Evolutionary conservation across 2,329 filamentous ascomycete species (phyloP), one percentile per base, ranked within the genome.

Genomic region (Fusarium setosum): DNA sequence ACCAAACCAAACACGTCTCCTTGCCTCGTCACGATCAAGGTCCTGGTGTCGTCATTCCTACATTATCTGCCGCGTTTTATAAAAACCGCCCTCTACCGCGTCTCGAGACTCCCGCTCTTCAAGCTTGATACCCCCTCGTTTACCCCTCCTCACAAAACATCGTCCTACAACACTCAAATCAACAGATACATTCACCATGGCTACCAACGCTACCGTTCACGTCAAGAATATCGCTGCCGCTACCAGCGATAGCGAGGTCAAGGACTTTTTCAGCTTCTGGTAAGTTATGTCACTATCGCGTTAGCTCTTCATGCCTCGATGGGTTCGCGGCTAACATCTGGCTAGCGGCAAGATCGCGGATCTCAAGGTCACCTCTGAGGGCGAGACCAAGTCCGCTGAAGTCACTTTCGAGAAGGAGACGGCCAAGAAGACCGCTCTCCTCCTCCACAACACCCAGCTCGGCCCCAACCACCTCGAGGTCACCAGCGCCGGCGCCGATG

Each of bases 181-280:
- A 6, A 61, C 47, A 45, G 59, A 60, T 41, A 53, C 24, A 42
- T 49, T 56, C 76, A 84, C 37, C 67, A 89, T 89, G 86, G 81
- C 86, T 73, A 77, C 81, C 72, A 86, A 82, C 73, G 73, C 77
- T 52, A 95, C 92, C 49, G 93, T 97, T 67, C 83, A 94, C 82
- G 94, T 98, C 74, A 92, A 92, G 82, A 94, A 96, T 83, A 97
- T 99, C 81, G 89, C 92, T 71, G 77, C 84, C 65, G 82, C 90
- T 77, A 97, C 95, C 57, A 89, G 87, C 70, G 94, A 99, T 81
- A 91, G 94, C 82, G 94, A 98, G 81, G 90, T 99, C 73, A 89
- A 89, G 75, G 94, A 97, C 77, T 99, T 99, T 86, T 99, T 99
- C 86, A 96, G 92, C 84, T 98, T 98, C 82, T 91, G 88, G 93